A percentile compares a stretch with the other conserved stretches of the same genome.
Evolutionary conservation across 371 early-diverging fungal genomes (phyloP).

Genomic region (Apophysomyces elegans): DNA sequence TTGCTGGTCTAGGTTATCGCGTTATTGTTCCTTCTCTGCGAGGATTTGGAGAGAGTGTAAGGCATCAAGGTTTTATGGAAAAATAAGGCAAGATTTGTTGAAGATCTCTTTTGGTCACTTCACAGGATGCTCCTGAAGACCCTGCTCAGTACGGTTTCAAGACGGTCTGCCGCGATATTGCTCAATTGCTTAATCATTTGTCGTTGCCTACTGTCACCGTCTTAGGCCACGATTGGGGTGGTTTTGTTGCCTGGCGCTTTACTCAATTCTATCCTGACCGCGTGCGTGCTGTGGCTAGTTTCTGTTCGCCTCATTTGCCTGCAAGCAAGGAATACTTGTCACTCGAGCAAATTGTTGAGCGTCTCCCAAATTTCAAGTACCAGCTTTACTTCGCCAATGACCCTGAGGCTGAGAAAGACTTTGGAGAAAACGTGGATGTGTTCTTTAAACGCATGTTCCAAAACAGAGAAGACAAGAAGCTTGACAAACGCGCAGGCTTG

Average conservation of each 20-base stretch:
- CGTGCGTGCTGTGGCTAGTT: constrained; percentile 61
- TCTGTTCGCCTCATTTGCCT: constrained; percentile 70
- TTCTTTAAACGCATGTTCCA: background rate
- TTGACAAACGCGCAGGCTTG: constrained; percentile 20
- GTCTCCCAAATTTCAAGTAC: constrained; percentile 61
- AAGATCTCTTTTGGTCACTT: constrained; percentile 14
- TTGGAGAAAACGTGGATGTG: constrained; percentile 32
- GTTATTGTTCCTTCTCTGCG: constrained; percentile 72
- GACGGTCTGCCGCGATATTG: constrained; percentile 58
- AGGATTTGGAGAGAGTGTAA: constrained; percentile 74
- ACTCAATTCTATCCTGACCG: constrained; percentile 70
- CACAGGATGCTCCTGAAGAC: constrained; percentile 53
- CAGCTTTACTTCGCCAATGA: constrained; percentile 47
- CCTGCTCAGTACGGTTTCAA: constrained; percentile 57
- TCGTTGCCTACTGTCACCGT: constrained; percentile 67
- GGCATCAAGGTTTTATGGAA: constrained; percentile 4
- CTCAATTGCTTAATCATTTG: constrained; percentile 63
- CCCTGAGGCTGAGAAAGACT: constrained; percentile 46
- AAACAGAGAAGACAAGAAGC: background rate
- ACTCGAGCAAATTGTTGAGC: constrained; percentile 57
- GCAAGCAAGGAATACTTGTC: constrained; percentile 41
- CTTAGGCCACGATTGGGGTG: constrained; percentile 84
- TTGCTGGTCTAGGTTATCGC: constrained; percentile 69
- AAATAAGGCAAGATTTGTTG: too few species aligned
- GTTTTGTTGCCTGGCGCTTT: constrained; percentile 69